phyloP scores from a whole-genome alignment of 2,329 filamentous ascomycete species.

The Hypoxylon sp. region DNA sequence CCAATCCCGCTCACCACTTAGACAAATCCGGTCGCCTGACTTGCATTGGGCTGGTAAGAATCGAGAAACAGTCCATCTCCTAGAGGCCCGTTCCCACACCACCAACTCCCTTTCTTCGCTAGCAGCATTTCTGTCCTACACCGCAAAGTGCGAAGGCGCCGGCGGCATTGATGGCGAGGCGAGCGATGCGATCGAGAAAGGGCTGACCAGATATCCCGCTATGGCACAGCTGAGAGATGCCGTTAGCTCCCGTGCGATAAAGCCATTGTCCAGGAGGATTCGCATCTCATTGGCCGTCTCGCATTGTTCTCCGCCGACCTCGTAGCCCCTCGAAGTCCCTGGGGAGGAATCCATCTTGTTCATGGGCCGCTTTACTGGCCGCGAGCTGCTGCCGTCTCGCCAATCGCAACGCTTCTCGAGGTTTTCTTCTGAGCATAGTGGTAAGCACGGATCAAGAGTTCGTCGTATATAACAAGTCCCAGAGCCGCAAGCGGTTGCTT shows the following conservation, averaged over 20 bases:
- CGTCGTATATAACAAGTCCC: constrained; percentile 41
- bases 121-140: constrained; percentile 25
- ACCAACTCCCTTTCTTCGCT: constrained; percentile 21
- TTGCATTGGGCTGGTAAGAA: constrained; percentile 38
- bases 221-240: constrained; percentile 38
- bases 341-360: constrained; percentile 33
- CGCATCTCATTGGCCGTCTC: constrained; percentile 39
- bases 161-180: constrained; percentile 11
- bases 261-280: constrained; percentile 22
- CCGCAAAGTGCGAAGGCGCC: constrained; percentile 26
- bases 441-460: constrained; percentile 49
- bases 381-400: constrained; percentile 39
- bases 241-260: constrained; percentile 42
- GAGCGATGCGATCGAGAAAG: constrained; percentile 32
- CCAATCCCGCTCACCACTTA: constrained; percentile 46
- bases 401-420: constrained; percentile 43
- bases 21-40: constrained; percentile 47
- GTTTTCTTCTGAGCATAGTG: constrained; percentile 37
- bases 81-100: constrained; percentile 36
- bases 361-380: constrained; percentile 43
- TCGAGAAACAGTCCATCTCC: constrained; percentile 34
- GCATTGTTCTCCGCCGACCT: constrained; percentile 38
- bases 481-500: constrained; percentile 39
- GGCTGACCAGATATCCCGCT: constrained; percentile 30
- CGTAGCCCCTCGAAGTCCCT: constrained; percentile 37